A percentile compares a stretch with the other conserved stretches of the same genome.
These are phyloP conservation scores for Fusarium sp. DNA, from an alignment of 2,329 filamentous ascomycete genomes.

Conservation along the genomic window DNA sequence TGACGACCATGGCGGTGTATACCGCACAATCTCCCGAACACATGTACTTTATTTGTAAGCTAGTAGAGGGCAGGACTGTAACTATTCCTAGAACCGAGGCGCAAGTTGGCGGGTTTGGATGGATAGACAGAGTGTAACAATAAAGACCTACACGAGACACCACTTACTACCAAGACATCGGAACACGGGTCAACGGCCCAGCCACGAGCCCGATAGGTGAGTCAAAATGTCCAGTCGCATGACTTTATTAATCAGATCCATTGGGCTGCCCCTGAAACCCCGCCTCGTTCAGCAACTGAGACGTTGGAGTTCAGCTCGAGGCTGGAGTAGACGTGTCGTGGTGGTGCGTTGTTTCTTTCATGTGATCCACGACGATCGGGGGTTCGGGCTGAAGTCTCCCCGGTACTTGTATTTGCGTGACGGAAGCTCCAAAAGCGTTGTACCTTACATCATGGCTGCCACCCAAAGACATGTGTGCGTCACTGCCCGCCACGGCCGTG, in stretches of 20 bases:
- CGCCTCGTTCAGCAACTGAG: conserved; percentile 24
- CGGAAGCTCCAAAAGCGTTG: conserved; percentile 18
- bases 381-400: conserved; percentile 24
- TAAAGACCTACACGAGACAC: neutral
- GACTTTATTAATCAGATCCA: conserved; percentile 24
- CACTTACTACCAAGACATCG: neutral
- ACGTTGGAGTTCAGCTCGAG: conserved; percentile 18
- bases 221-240: conserved; percentile 27
- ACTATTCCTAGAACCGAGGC: conserved; percentile 1
- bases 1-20: conserved; percentile 18
- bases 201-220: conserved; percentile 17
- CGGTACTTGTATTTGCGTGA: conserved; percentile 27
- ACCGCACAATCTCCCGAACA: conserved; percentile 27
- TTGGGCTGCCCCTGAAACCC: conserved; percentile 31
- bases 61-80: conserved; percentile 1
- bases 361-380: conserved; percentile 29
- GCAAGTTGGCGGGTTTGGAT: neutral
- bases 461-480: conserved; percentile 33
- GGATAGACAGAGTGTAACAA: conserved; percentile 13
- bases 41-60: conserved; percentile 34
- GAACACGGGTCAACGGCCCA: neutral
- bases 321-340: neutral
- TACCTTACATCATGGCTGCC: conserved; percentile 22
- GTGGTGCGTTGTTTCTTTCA: conserved; percentile 27
- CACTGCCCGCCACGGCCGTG: conserved; percentile 36